Conservation (phyloP, 805 yeast species). For the Geotrichum ghanense region DNA sequence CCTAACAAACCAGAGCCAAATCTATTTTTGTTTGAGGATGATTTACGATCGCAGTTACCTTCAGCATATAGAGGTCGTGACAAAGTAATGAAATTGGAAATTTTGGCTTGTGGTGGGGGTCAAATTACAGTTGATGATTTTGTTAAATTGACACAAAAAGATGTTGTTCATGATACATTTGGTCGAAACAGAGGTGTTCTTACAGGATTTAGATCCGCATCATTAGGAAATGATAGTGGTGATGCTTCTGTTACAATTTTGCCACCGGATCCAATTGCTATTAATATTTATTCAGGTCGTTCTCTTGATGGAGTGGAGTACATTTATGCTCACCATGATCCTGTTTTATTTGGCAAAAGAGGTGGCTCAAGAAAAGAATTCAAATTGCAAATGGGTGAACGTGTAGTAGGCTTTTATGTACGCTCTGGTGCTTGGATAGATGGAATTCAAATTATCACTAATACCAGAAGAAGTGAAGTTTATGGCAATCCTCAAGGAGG, state of each 20-base stretch:
- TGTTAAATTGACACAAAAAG: slow-evolving; percentile 16
- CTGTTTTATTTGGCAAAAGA: slow-evolving; percentile 25
- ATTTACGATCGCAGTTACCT: slow-evolving; percentile 31
- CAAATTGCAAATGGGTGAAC: slow-evolving; percentile 45
- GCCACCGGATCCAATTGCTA: slow-evolving; percentile 17
- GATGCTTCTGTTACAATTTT: slow-evolving; percentile 22
- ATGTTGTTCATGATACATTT: slow-evolving; percentile 2
- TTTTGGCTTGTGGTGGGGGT: slow-evolving; percentile 52
- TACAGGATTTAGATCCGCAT: slow-evolving; percentile 9
- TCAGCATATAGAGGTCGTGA: slow-evolving; percentile 21
- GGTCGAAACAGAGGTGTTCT: slow-evolving; percentile 4
- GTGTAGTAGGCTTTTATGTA: slow-evolving; percentile 45
- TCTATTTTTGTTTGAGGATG: slow-evolving; percentile 37
- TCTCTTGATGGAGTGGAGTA: slow-evolving; percentile 78
- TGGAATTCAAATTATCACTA: slow-evolving; percentile 63
- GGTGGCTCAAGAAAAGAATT: slow-evolving; percentile 38
- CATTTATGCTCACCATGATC: slow-evolving; percentile 21
- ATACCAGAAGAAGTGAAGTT: slow-evolving; percentile 30
- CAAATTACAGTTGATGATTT: slow-evolving; percentile 43
- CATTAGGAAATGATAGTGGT: slow-evolving; percentile 16
- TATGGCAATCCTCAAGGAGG: slow-evolving; percentile 67
- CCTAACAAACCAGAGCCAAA: slow-evolving; percentile 50
- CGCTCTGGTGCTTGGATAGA: slow-evolving; percentile 86
- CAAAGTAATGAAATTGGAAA: slow-evolving; percentile 37
- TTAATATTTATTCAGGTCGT: slow-evolving; percentile 52